These are phyloP conservation scores for Pythium dissotocum DNA, from an alignment of 352 stramenopile species.

Conservation along the genomic window DNA sequence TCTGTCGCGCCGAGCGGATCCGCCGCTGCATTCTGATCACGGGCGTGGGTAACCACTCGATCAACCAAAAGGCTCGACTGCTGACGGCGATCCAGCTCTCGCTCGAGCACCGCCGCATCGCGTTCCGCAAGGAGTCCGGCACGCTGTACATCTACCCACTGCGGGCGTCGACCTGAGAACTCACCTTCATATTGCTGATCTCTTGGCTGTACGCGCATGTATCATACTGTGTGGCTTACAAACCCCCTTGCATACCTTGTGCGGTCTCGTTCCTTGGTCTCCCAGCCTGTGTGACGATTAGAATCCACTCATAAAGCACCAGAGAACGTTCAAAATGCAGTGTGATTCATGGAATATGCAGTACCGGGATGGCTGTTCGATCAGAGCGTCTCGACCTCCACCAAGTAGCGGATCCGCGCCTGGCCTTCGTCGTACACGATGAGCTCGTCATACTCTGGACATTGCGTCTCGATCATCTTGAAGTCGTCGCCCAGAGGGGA, in stretches of 20 bases:
- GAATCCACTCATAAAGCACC: not conserved
- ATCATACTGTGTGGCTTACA: not conserved
- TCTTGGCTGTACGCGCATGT: not conserved
- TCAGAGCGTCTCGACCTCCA: slow-evolving; percentile 56
- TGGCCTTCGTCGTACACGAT: slow-evolving; percentile 80
- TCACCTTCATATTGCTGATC: not conserved
- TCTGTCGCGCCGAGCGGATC: slow-evolving; percentile 59
- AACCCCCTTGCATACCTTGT: not conserved
- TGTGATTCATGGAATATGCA: not conserved
- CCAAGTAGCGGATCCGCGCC: slow-evolving; percentile 71
- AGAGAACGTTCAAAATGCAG: not conserved
- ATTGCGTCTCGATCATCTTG: slow-evolving; percentile 13
- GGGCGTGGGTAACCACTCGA: slow-evolving; percentile 66
- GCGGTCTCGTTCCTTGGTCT: not conserved
- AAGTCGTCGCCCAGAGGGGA: slow-evolving; percentile 31
- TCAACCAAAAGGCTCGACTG: slow-evolving; percentile 62
- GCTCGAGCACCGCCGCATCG: slow-evolving; percentile 58
- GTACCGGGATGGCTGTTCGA: not conserved
- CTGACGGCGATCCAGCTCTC: slow-evolving; percentile 61
- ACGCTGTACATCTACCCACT: slow-evolving; percentile 66
- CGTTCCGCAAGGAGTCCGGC: slow-evolving; percentile 53
- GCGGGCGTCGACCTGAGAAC: slow-evolving; percentile 32
- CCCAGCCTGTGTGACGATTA: not conserved
- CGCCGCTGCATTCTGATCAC: slow-evolving; percentile 64
- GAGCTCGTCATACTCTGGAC: slow-evolving; percentile 52